These are phyloP conservation scores for Carpinus viminea DNA, from an alignment of 306 rosid species.

Conservation along the genomic window DNA sequence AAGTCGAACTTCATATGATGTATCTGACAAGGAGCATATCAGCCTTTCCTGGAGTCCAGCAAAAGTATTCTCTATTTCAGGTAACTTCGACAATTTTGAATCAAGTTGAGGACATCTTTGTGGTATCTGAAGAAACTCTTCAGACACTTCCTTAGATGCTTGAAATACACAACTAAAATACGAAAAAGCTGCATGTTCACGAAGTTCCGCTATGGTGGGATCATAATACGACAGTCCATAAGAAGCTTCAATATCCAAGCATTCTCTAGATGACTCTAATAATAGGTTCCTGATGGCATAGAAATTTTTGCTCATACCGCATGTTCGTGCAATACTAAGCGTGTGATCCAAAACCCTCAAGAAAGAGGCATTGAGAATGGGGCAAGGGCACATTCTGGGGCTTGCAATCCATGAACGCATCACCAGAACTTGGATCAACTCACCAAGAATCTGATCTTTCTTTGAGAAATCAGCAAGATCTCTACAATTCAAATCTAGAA, in stretches of 20 bases:
- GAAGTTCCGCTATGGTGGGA: constrained; percentile 78
- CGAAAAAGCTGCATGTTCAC: constrained; percentile 77
- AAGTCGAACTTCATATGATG: constrained; percentile 84
- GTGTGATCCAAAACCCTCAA: constrained; percentile 72
- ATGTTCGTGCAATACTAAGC: constrained; percentile 69
- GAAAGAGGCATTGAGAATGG: constrained; percentile 71
- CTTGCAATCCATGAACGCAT: constrained; percentile 66
- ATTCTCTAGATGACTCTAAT: constrained; percentile 65
- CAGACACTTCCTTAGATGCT: constrained; percentile 52
- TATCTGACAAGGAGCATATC: constrained; percentile 69
- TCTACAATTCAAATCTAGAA: constrained; percentile 74
- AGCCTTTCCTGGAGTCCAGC: constrained; percentile 65
- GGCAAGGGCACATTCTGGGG: constrained; percentile 65
- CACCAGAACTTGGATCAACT: constrained; percentile 59
- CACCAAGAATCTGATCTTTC: constrained; percentile 68
- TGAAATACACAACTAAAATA: constrained; percentile 84
- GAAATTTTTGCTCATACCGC: constrained; percentile 42
- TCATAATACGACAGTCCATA: constrained; percentile 53
- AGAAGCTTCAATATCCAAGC: constrained; percentile 68
- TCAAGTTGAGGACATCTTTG: constrained; percentile 40
- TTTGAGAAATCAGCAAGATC: constrained; percentile 73
- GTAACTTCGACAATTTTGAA: constrained; percentile 39
- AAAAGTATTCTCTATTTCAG: constrained; percentile 47
- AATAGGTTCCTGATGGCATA: constrained; percentile 51
- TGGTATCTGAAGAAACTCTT: constrained; percentile 34